Evolutionary conservation across 2,329 filamentous ascomycete species (phyloP).

Genomic region (Pseudopyrenochaeta lycopersici): DNA sequence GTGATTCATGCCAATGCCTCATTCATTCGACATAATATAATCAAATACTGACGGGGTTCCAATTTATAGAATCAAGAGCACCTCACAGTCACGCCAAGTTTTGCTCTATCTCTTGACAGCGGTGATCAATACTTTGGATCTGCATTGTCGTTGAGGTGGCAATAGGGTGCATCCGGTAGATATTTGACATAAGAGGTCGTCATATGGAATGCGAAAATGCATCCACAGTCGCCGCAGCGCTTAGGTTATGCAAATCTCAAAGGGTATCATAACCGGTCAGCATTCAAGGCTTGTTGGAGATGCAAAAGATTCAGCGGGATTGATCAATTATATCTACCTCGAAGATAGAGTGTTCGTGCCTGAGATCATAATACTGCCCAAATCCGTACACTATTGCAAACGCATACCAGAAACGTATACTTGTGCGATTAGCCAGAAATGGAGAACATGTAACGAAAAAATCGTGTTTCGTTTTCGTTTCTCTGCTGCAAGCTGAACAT

Average conservation of each 20-base stretch:
- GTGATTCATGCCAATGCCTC: too few relatives aligned
- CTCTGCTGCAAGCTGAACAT: neutral
- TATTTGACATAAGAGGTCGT: too few relatives aligned
- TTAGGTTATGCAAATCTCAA: too few relatives aligned
- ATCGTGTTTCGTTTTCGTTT: neutral
- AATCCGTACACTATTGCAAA: neutral
- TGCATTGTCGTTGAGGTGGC: neutral
- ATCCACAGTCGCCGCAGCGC: too few relatives aligned
- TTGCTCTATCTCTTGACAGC: too few relatives aligned
- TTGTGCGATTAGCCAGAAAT: neutral
- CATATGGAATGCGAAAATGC: too few relatives aligned
- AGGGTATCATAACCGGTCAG: too few relatives aligned
- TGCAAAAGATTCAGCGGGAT: neutral
- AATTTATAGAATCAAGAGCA: neutral
- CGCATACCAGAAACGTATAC: neutral
- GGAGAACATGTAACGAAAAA: neutral
- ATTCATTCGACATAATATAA: too few relatives aligned
- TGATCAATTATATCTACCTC: neutral
- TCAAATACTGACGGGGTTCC: too few relatives aligned
- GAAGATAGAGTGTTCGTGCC: neutral
- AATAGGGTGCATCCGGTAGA: neutral
- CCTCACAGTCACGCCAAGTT: too few relatives aligned
- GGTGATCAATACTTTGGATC: neutral
- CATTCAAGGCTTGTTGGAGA: too few relatives aligned
- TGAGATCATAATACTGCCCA: neutral